Base-by-base conservation (phyloP, 768 basidiomycete species). In the Cystofilobasidium capitatum region DNA sequence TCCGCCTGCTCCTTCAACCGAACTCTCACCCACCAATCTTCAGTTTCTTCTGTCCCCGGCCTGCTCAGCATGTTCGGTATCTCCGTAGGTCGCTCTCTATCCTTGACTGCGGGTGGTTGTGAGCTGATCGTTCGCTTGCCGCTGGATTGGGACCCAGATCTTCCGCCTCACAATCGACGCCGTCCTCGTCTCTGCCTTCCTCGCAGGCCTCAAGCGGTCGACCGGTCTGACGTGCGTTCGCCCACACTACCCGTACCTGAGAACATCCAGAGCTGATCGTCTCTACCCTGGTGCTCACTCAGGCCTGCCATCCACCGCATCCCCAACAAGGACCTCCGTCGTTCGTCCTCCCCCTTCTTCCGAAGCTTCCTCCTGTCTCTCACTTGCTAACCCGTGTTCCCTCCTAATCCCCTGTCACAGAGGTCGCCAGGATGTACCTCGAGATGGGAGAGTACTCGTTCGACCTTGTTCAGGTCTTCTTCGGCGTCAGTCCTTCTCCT, bases 241-340 rank as follows among this genome's bases (percentile, higher is more conserved):
- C 45, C 39, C 37, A 20, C 59, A 20, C 47, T 58, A 14, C 12
- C 4, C 29, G 36, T 16, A 2, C 17, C 45, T n/a, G 9, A 7
- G 7, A 26, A 42, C 22, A 13, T 1, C 17, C 51, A 35, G 24
- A 36, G 20, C 17, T 20, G 24, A 31, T 17, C 31, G 9, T 45
- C 40, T 42, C 12, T 63, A 3, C 8, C 12, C 8, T 17, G 16
- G n/a, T 42, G 39, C 3, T 17, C 16, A 31, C 33, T 33, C 65
- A 91, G 89, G 13, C 89, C 88, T 45, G 86, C 85, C 20, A 77
- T 93, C 13, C 78, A 83, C 5, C 83, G 83, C 72, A 86, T 93
- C 1, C 86, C 88, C 3, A 91, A 91, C 82, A 93, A 92, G 76
- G 90, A 93, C 72, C 73, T 91, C 36, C 86, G 90, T 51, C 85